Conservation (phyloP, 2,329 filamentous ascomycete species). For the Sporothrix sp. region DNA sequence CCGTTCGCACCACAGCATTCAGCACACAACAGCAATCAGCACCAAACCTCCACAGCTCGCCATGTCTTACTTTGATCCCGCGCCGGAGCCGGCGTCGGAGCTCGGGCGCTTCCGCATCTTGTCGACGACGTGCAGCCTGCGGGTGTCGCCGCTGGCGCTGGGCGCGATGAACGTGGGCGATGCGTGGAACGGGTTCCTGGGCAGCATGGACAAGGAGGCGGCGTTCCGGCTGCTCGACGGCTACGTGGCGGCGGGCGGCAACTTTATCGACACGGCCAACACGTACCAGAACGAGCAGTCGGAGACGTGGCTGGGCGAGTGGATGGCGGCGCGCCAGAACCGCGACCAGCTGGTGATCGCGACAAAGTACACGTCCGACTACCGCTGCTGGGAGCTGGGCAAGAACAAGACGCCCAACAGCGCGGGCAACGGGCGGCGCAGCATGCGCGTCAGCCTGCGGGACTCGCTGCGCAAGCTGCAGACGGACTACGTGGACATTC, state of each 20-base stretch:
- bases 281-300: conserved; percentile 50
- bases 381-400: conserved; percentile 29
- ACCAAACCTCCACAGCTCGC: too few relatives aligned
- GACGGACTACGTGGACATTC: conserved; percentile 35
- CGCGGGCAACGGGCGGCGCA: conserved; percentile 34
- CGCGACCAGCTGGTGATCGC: conserved; percentile 46
- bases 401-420: conserved; percentile 32
- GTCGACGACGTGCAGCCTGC: conserved; percentile 38
- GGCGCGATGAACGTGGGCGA: conserved; percentile 39
- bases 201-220: conserved; percentile 20
- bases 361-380: conserved; percentile 46
- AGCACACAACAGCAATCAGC: too few relatives aligned
- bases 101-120: conserved; percentile 45
- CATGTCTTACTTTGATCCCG: neutral
- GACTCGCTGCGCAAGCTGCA: conserved; percentile 36
- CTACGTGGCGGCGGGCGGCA: conserved; percentile 40
- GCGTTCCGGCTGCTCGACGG: conserved; percentile 22
- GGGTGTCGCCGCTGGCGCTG: conserved; percentile 43
- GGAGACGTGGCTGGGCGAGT: conserved; percentile 48
- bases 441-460: conserved; percentile 32
- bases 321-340: conserved; percentile 39
- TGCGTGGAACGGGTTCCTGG: conserved; percentile 19
- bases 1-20: too few relatives aligned
- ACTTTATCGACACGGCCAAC: conserved; percentile 58
- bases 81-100: conserved; percentile 29